Percentiles rank a stretch among this genome's conserved stretches.
Evolutionary conservation across 1,139 yeast genomes (phyloP).

Genomic region (Meyerozyma guilliermondii): DNA sequence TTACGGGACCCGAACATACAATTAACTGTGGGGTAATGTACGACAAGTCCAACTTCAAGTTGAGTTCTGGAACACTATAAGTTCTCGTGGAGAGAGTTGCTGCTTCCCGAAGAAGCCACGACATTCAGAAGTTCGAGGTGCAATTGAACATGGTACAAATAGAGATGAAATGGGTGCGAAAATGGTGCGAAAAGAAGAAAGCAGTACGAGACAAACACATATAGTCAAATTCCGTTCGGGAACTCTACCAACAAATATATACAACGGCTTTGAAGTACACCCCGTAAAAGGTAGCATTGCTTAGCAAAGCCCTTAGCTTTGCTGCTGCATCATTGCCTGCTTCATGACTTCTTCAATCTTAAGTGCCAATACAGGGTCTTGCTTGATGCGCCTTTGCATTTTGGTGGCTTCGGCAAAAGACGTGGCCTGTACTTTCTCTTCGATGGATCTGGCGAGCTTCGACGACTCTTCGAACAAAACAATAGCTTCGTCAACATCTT

Average conservation of each 20-base stretch:
- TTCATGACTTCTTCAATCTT: constrained; percentile 44
- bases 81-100: constrained; percentile 16
- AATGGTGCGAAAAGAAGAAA: not conserved
- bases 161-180: not conserved
- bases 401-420: constrained; percentile 90
- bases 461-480: constrained; percentile 78
- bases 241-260: constrained; percentile 1
- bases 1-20: constrained; percentile 73
- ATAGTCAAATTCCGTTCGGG: not conserved
- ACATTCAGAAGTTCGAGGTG: not conserved
- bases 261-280: not conserved
- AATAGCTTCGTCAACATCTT: constrained; percentile 78
- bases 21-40: constrained; percentile 57
- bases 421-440: constrained; percentile 88
- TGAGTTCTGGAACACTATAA: constrained; percentile 14
- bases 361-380: constrained; percentile 54
- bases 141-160: not conserved
- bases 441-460: constrained; percentile 72
- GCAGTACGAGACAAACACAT: constrained; percentile 1
- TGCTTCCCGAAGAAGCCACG: not conserved
- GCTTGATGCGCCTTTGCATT: constrained; percentile 68
- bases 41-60: constrained; percentile 50
- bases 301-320: not conserved
- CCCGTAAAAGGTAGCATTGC: not conserved
- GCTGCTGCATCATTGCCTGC: constrained; percentile 11